Conservation (phyloP, 2,329 filamentous ascomycete species). For the Epichloe festucae region DNA sequence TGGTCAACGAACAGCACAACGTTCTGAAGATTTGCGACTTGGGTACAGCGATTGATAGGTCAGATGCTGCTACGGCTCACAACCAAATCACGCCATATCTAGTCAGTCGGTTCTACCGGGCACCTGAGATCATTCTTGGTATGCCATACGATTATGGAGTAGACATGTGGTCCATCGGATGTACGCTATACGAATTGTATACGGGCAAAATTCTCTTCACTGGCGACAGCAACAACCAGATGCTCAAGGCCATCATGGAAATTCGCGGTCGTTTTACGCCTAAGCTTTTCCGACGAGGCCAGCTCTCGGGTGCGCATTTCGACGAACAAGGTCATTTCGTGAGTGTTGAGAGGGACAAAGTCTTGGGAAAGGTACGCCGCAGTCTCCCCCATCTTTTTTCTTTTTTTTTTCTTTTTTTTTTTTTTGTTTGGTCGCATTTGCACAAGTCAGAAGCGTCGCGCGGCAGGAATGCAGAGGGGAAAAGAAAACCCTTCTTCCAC, state of each 20-base stretch:
- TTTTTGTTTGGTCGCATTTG: background rate
- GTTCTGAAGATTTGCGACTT: slow-evolving; percentile 91
- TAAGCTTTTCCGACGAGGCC: slow-evolving; percentile 75
- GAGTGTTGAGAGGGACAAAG: slow-evolving; percentile 74
- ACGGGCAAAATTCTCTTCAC: slow-evolving; percentile 96
- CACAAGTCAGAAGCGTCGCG: background rate
- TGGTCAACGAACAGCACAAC: slow-evolving; percentile 73
- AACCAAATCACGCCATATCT: slow-evolving; percentile 90
- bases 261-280: slow-evolving; percentile 83
- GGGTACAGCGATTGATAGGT: slow-evolving; percentile 85
- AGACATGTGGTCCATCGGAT: slow-evolving; percentile 96
- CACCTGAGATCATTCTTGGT: slow-evolving; percentile 94
- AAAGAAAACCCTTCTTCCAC: background rate
- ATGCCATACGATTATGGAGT: slow-evolving; percentile 90
- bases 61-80: slow-evolving; percentile 56
- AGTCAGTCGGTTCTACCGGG: slow-evolving; percentile 92
- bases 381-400: slow-evolving; percentile 7
- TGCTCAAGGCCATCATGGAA: slow-evolving; percentile 94
- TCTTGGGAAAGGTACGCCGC: slow-evolving; percentile 59
- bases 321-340: slow-evolving; percentile 74
- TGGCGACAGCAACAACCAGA: slow-evolving; percentile 93
- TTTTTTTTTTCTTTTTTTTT: background rate
- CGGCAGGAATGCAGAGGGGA: background rate
- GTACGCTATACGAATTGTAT: slow-evolving; percentile 92
- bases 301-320: slow-evolving; percentile 67